Evolutionary conservation across 1,284 basidiomycete genomes (phyloP).

Genomic region (Austropuccinia psidii): DNA sequence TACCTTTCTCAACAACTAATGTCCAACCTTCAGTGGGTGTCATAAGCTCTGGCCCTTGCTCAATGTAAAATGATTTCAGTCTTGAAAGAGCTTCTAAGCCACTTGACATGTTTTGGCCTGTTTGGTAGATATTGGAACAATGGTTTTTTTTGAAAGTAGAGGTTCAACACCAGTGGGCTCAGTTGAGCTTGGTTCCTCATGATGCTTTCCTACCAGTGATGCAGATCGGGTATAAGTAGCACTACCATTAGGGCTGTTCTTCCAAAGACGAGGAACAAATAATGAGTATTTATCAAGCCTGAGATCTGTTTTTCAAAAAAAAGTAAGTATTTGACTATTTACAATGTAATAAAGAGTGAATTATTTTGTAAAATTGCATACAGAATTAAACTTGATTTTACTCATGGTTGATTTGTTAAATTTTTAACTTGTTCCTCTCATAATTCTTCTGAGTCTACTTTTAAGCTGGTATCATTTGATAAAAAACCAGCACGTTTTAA

Average conservation of each 20-base stretch:
- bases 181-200: neutral
- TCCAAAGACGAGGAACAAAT: neutral
- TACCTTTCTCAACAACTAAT: slow-evolving; percentile 65
- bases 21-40: slow-evolving; percentile 64
- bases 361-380: slow-evolving; percentile 51
- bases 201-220: neutral
- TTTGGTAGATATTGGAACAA: neutral
- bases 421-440: slow-evolving; percentile 75
- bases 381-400: slow-evolving; percentile 76
- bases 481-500: slow-evolving; percentile 65
- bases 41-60: slow-evolving; percentile 51
- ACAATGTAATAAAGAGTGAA: neutral
- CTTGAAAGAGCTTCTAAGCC: slow-evolving; percentile 70
- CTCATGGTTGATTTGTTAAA: slow-evolving; percentile 71
- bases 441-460: slow-evolving; percentile 81
- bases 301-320: neutral
- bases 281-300: slow-evolving; percentile 13
- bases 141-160: too few species aligned
- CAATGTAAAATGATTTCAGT: slow-evolving; percentile 64
- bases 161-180: neutral
- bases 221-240: neutral
- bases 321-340: too few species aligned
- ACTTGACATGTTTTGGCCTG: slow-evolving; percentile 56
- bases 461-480: slow-evolving; percentile 77
- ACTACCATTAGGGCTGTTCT: neutral